phyloP scores from a whole-genome alignment of 148 eudicot genomes.

The Rhododendron vialii region DNA sequence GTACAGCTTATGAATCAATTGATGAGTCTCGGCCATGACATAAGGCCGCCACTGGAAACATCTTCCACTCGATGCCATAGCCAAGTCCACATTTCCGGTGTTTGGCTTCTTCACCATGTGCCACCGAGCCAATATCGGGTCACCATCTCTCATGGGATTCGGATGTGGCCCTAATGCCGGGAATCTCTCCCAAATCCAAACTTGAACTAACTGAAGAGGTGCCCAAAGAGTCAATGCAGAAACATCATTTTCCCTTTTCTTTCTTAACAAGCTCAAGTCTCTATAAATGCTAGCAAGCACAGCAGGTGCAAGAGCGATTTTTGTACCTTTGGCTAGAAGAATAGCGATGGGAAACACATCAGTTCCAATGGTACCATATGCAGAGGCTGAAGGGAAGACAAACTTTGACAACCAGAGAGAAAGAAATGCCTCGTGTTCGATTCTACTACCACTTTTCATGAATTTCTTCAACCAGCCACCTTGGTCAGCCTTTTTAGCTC shows the following conservation, averaged over 20 bases:
- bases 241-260: background rate
- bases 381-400: constrained; percentile 16
- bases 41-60: constrained; percentile 44
- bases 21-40: background rate
- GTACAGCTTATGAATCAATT: constrained; percentile 18
- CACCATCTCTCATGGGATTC: background rate
- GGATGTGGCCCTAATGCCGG: background rate
- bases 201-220: constrained; percentile 40
- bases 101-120: background rate
- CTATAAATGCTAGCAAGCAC: constrained; percentile 14
- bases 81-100: background rate
- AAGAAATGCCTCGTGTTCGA: constrained; percentile 50
- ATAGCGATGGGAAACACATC: background rate
- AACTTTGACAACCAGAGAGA: constrained; percentile 41
- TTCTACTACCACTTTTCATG: background rate
- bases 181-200: constrained; percentile 63
- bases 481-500: background rate
- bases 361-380: background rate
- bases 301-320: constrained; percentile 12
- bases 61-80: constrained; percentile 7
- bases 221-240: background rate
- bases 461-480: background rate
- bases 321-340: constrained; percentile 11
- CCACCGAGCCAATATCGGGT: constrained; percentile 30
- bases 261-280: constrained; percentile 2